Percentiles rank a stretch among this genome's conserved stretches.
phyloP scores from a whole-genome alignment of 257 asterid genomes.

The Cynanchum wilfordii region DNA sequence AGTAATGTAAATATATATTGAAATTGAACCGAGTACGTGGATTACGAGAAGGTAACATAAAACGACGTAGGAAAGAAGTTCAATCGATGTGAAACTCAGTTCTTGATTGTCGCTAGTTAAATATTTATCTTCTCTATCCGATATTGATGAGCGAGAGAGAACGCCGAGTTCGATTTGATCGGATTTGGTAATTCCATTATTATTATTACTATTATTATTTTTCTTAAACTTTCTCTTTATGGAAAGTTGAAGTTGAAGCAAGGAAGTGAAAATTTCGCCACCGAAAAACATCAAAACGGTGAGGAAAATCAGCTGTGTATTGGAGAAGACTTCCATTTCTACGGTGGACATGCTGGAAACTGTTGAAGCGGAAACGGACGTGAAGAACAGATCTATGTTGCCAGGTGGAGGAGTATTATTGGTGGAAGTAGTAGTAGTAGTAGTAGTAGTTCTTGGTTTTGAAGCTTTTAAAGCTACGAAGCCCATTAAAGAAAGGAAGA shows the following conservation, averaged over 20 bases:
- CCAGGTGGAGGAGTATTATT: conserved; percentile 9
- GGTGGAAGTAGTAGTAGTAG: not conserved
- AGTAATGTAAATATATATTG: conserved; percentile 24
- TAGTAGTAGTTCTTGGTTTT: not conserved
- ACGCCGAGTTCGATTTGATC: conserved; percentile 12
- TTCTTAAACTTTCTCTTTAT: conserved; percentile 13
- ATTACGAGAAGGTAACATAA: conserved; percentile 25
- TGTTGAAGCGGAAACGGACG: conserved; percentile 34
- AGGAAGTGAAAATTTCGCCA: conserved; percentile 44
- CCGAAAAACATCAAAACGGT: conserved; percentile 41
- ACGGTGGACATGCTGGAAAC: conserved; percentile 48
- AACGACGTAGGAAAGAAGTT: conserved; percentile 23
- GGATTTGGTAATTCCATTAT: not conserved
- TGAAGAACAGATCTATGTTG: conserved; percentile 38
- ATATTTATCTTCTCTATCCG: too few species aligned
- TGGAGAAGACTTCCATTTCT: conserved; percentile 53
- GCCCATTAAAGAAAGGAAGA: conserved; percentile 30
- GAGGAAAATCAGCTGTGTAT: conserved; percentile 34
- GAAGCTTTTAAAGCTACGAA: conserved; percentile 23
- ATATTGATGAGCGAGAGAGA: not conserved
- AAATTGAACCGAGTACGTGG: conserved; percentile 27
- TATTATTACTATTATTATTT: too few species aligned
- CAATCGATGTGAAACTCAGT: not conserved
- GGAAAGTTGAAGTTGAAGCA: conserved; percentile 27
- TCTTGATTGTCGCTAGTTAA: too few species aligned